phyloP scores from a whole-genome alignment of 441 rosid species.

The Capsella rubella region DNA sequence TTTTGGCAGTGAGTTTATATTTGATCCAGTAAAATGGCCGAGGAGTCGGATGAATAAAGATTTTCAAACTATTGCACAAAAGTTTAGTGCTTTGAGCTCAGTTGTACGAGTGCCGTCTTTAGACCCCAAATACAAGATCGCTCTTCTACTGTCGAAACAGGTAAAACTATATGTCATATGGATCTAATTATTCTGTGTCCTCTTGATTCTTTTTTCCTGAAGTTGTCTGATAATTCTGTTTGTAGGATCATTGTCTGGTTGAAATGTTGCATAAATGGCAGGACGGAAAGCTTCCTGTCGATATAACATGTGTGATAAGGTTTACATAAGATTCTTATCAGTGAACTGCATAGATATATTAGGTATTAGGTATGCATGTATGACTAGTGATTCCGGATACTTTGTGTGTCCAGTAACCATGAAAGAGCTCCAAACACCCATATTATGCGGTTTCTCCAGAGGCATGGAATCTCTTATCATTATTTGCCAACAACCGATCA shows the following conservation, averaged over 20 bases:
- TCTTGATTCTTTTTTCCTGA: slow-evolving; percentile 15
- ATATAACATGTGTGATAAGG: slow-evolving; percentile 92
- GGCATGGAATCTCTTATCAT: slow-evolving; percentile 88
- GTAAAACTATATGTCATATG: slow-evolving; percentile 40
- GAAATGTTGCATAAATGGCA: slow-evolving; percentile 94
- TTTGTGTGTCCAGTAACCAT: slow-evolving; percentile 70
- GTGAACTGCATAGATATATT: neutral
- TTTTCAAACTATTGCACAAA: slow-evolving; percentile 63
- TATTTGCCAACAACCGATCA: slow-evolving; percentile 59
- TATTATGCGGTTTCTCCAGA: slow-evolving; percentile 79
- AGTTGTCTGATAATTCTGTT: slow-evolving; percentile 29
- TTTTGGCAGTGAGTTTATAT: slow-evolving; percentile 78
- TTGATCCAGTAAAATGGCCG: slow-evolving; percentile 84
- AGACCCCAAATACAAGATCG: slow-evolving; percentile 90
- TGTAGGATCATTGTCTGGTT: slow-evolving; percentile 90
- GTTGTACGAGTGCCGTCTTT: slow-evolving; percentile 79
- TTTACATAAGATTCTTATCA: slow-evolving; percentile 22
- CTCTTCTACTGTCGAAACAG: slow-evolving; percentile 82
- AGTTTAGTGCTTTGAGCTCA: slow-evolving; percentile 66
- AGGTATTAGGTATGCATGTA: neutral
- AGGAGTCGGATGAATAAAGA: slow-evolving; percentile 77
- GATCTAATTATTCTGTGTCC: neutral
- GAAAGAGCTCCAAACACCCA: slow-evolving; percentile 89
- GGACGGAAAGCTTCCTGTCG: slow-evolving; percentile 87
- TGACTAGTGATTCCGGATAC: slow-evolving; percentile 19